These are phyloP conservation scores for Marchantia polymorpha DNA, from an alignment of 225 moss, liverwort and hornwort genomes.

Conservation along the genomic window DNA sequence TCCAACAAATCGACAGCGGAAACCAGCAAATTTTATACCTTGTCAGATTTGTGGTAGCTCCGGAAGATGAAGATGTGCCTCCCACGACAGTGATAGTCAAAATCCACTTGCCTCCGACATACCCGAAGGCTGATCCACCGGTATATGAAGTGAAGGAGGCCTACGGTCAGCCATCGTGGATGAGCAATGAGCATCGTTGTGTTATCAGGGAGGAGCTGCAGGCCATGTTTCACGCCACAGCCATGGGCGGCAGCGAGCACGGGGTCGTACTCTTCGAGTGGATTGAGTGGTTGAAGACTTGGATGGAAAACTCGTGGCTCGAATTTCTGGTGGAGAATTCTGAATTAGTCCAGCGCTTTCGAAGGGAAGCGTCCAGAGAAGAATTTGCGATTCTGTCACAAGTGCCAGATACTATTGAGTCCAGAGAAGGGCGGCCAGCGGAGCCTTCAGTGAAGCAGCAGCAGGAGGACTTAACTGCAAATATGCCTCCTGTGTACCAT, in stretches of 20 bases:
- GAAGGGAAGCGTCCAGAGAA: constrained; percentile 14
- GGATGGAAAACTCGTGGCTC: constrained; percentile 38
- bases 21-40: constrained; percentile 24
- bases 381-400: background rate
- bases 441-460: background rate
- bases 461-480: background rate
- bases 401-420: background rate
- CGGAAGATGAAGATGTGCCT: constrained; percentile 15
- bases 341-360: constrained; percentile 26
- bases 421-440: background rate
- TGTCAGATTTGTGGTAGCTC: constrained; percentile 18
- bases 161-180: constrained; percentile 43
- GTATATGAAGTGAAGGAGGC: constrained; percentile 43
- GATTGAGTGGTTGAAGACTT: constrained; percentile 43
- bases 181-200: constrained; percentile 23
- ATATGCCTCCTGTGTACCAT: constrained; percentile 30
- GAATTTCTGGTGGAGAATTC: constrained; percentile 24
- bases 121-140: constrained; percentile 32
- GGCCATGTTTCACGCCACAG: constrained; percentile 28
- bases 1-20: constrained; percentile 22
- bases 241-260: constrained; percentile 22
- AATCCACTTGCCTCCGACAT: constrained; percentile 34
- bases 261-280: constrained; percentile 41
- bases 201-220: constrained; percentile 29
- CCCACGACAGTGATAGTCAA: constrained; percentile 25